A percentile compares a stretch with the other conserved stretches of the same genome.
Evolutionary conservation across 2,329 filamentous ascomycete genomes (phyloP).

Genomic region (Alternaria alternata): DNA sequence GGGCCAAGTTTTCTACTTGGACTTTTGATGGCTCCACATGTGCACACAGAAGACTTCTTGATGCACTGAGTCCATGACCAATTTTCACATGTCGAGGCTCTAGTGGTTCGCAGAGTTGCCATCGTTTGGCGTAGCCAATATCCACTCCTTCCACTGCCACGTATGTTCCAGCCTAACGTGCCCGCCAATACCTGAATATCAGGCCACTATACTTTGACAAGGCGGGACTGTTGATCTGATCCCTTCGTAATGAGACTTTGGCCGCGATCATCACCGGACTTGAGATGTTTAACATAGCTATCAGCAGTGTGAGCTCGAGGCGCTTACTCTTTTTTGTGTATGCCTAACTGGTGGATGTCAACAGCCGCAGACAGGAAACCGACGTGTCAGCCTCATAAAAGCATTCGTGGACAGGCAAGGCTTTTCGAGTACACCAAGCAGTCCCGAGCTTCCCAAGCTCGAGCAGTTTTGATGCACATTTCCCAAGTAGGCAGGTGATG

Average conservation of each 20-base stretch:
- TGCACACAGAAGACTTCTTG: not conserved
- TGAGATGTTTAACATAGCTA: not conserved
- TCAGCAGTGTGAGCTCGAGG: not conserved
- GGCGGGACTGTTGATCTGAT: not conserved
- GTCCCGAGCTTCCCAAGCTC: not conserved
- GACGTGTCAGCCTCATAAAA: not conserved
- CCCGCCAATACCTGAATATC: not conserved
- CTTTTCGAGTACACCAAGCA: not conserved
- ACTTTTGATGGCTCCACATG: not conserved
- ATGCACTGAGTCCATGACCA: not conserved
- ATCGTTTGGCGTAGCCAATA: not conserved
- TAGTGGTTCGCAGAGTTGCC: not conserved
- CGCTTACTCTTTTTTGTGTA: not conserved
- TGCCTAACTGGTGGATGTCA: not conserved
- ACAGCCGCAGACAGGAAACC: not conserved
- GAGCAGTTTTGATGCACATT: not conserved
- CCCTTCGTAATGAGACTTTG: not conserved
- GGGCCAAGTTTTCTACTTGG: no score
- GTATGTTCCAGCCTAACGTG: not conserved
- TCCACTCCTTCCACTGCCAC: not conserved
- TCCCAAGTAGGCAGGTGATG: slow-evolving; percentile 3
- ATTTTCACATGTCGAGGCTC: not conserved
- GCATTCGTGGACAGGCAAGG: not conserved
- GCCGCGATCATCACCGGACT: not conserved
- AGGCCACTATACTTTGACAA: not conserved